phyloP scores from a whole-genome alignment of 2,329 filamentous ascomycete species.

The Hymenoscyphus salicellus region DNA sequence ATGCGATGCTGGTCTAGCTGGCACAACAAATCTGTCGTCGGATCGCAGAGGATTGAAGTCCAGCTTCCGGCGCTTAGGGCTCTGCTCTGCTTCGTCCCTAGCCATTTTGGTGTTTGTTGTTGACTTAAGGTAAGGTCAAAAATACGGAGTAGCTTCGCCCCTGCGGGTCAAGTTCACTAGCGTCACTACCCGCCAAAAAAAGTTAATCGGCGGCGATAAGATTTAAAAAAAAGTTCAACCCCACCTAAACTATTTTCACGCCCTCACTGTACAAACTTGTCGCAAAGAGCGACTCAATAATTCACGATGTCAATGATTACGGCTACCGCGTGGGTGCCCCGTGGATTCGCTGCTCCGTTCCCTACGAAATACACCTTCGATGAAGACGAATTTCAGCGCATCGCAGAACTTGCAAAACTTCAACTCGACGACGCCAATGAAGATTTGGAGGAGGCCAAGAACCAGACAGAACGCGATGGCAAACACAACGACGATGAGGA shows the following conservation, averaged over 20 bases:
- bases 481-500: slow-evolving; percentile 41
- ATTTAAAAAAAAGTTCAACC: slow-evolving; percentile 15
- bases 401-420: slow-evolving; percentile 55
- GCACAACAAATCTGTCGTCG: slow-evolving; percentile 53
- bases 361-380: slow-evolving; percentile 57
- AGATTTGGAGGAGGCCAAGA: slow-evolving; percentile 63
- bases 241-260: background rate
- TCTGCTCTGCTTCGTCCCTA: slow-evolving; percentile 41
- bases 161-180: background rate
- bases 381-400: slow-evolving; percentile 56
- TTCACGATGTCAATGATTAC: slow-evolving; percentile 51
- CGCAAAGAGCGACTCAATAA: slow-evolving; percentile 4
- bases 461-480: slow-evolving; percentile 32
- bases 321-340: slow-evolving; percentile 56
- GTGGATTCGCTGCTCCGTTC: slow-evolving; percentile 57
- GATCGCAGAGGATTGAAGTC: slow-evolving; percentile 54
- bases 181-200: slow-evolving; percentile 1
- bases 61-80: slow-evolving; percentile 65
- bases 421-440: slow-evolving; percentile 86
- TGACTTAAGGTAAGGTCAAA: background rate
- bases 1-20: slow-evolving; percentile 25
- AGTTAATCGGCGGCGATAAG: slow-evolving; percentile 2
- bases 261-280: background rate
- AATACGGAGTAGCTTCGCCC: background rate
- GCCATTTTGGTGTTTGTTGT: slow-evolving; percentile 35